Base-by-base conservation (phyloP, 306 rosid species). In the Rosa multiflora region DNA sequence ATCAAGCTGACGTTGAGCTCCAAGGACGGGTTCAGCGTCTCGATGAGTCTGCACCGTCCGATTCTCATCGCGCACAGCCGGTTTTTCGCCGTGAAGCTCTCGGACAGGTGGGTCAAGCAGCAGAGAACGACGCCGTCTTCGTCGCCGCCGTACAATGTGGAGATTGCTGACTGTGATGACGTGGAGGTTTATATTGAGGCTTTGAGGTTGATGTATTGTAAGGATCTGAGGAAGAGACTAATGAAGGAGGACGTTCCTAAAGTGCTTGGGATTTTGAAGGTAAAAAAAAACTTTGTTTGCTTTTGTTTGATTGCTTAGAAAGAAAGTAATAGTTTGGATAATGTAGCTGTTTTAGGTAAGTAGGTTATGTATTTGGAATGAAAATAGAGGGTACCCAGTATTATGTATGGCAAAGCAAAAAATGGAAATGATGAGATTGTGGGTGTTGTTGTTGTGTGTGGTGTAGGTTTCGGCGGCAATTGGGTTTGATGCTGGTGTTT, bases 161-260 rank as follows among this genome's bases (percentile, higher is more conserved):
- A 95, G 79, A 95, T 95, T 70, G 97, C 98, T 3, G 99, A 93
- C 15, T 95, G 99, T 46, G 99, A 95, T 66, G 99, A 93, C 63
- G 93, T 95, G 15, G 99, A 95, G 86, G 84, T 91, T 70, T 95
- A 95, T 29, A 92, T 95, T 18, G 97, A 91, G 79, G 84, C 99
- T 8, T 81, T 95, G 91, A 90, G 92, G 82, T 74, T 93, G 83
- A 91, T 92, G 97, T 95, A 95, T 72, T 92, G 96, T 72, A 90
- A 88, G 85, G 99, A 95, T 88, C 82, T 92, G 78, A 88, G 93
- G 87, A 93, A 89, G 91, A 90, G 79, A 81, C 93, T 95, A 7
- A 92, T 92, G 97, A 95, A 66, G 81, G 99, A 93, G 66, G 97
- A 91, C 74, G 99, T 95, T 66, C 85, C 93, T 26, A 86, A 86